Evolutionary conservation across 208 protist species (phyloP).

Genomic region (Trypanosoma lewisi): DNA sequence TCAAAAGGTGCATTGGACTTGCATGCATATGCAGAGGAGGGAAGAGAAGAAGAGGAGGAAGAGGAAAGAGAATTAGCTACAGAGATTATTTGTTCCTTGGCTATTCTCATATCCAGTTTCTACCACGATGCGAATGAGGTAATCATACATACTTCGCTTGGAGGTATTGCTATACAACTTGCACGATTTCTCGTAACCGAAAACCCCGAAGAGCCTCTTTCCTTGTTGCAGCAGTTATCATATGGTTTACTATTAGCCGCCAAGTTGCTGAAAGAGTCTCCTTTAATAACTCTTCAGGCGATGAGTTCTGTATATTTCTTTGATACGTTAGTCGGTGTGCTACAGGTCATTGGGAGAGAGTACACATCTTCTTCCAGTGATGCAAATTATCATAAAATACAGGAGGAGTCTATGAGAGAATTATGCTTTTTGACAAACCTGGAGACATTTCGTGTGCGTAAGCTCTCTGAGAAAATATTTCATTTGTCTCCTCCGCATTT

Average conservation of each 20-base stretch:
- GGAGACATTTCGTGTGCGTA: constrained; percentile 13
- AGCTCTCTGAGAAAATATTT: constrained; percentile 16
- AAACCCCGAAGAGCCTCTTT: constrained; percentile 13
- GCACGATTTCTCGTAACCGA: constrained; percentile 35
- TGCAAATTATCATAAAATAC: constrained; percentile 1
- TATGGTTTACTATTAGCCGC: constrained; percentile 47
- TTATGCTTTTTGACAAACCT: constrained; percentile 11
- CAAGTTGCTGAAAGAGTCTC: constrained; percentile 34
- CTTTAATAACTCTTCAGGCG: constrained; percentile 31
- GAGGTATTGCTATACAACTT: constrained; percentile 31
- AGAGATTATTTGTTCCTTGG: constrained; percentile 21
- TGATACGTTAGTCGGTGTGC: constrained; percentile 38
- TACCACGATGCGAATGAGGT: background rate
- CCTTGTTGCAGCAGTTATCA: constrained; percentile 36
- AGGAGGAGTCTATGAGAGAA: constrained; percentile 1
- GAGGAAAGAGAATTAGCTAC: constrained; percentile 6
- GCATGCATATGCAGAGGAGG: background rate
- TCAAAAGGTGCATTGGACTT: constrained; percentile 18
- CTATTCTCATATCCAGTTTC: constrained; percentile 21
- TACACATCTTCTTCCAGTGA: constrained; percentile 10
- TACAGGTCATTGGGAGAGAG: constrained; percentile 25
- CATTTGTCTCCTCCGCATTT: constrained; percentile 19
- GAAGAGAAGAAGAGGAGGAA: background rate
- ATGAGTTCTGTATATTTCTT: constrained; percentile 68
- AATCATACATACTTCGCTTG: constrained; percentile 16